Conservation (phyloP, 768 basidiomycete species). For the Paxillus involutus region DNA sequence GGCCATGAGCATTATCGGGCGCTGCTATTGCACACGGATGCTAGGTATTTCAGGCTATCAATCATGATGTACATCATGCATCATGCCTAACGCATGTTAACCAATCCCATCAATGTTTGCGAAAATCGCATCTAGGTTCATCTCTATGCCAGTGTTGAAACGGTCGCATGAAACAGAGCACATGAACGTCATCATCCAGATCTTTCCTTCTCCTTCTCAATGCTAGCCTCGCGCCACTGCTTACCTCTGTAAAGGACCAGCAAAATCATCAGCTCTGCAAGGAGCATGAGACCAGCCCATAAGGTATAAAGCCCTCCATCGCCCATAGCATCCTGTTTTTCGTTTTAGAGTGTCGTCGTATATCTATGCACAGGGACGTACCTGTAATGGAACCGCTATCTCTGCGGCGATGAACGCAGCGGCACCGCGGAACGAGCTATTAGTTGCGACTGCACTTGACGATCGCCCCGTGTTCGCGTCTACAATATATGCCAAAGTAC, state of each 20-base stretch:
- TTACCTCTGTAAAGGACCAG: conserved; percentile 63
- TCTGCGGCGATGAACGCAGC: conserved; percentile 71
- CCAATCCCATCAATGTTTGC: too few relatives aligned
- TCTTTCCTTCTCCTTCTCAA: conserved; percentile 38
- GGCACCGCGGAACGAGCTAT: conserved; percentile 72
- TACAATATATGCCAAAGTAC: conserved; percentile 82
- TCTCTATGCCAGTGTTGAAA: neutral
- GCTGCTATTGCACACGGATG: too few relatives aligned
- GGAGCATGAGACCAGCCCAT: conserved; percentile 55
- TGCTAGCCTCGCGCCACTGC: conserved; percentile 55
- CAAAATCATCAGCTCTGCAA: conserved; percentile 55
- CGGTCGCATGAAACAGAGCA: neutral
- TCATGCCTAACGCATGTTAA: too few relatives aligned
- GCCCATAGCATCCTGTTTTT: conserved; percentile 59
- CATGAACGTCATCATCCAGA: neutral
- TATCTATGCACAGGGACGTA: neutral
- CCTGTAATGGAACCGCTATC: conserved; percentile 73
- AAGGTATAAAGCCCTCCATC: conserved; percentile 82
- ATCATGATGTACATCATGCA: too few relatives aligned
- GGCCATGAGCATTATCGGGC: too few relatives aligned
- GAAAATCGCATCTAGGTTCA: neutral
- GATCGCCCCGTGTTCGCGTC: conserved; percentile 85
- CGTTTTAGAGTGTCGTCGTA: neutral
- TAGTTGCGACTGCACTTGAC: conserved; percentile 73
- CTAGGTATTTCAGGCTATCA: too few relatives aligned